These are phyloP conservation scores for Tricholoma bakamatsutake DNA, from an alignment of 768 basidiomycete species.

Conservation along the genomic window DNA sequence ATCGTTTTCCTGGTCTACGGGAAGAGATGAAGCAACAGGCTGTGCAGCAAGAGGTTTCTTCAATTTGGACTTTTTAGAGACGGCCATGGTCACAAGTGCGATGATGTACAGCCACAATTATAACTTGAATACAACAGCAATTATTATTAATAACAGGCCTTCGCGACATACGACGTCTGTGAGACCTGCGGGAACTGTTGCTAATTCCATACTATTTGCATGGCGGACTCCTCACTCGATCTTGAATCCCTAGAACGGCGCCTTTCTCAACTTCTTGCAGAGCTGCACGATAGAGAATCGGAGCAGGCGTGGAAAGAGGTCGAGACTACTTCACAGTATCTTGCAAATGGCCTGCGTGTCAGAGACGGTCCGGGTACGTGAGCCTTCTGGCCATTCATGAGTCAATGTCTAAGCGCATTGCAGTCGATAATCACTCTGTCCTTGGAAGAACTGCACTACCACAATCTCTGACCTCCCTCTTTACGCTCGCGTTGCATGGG, in stretches of 20 bases:
- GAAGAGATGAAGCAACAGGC: constrained; percentile 23
- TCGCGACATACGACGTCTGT: neutral
- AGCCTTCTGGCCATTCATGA: neutral
- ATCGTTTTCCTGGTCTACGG: constrained; percentile 35
- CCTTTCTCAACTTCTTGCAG: constrained; percentile 21
- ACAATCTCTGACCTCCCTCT: constrained; percentile 54
- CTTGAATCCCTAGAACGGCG: constrained; percentile 28
- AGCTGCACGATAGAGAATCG: constrained; percentile 28
- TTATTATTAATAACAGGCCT: neutral
- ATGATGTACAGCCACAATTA: neutral
- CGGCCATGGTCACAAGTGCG: constrained; percentile 30
- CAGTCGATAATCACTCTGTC: constrained; percentile 66
- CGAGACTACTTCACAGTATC: constrained; percentile 42
- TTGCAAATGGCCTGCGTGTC: constrained; percentile 60
- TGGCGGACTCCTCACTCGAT: constrained; percentile 25
- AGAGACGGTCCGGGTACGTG: constrained; percentile 46
- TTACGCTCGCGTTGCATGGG: constrained; percentile 49
- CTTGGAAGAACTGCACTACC: constrained; percentile 65
- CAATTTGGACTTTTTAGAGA: constrained; percentile 51
- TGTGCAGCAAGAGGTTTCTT: constrained; percentile 37
- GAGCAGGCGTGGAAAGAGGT: constrained; percentile 45
- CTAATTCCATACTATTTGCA: constrained; percentile 5
- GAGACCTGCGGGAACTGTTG: neutral
- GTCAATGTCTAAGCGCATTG: constrained; percentile 7
- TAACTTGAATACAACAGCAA: neutral